Evolutionary conservation across 495 filamentous ascomycete genomes (phyloP).

Genomic region (Bacidia rubella): DNA sequence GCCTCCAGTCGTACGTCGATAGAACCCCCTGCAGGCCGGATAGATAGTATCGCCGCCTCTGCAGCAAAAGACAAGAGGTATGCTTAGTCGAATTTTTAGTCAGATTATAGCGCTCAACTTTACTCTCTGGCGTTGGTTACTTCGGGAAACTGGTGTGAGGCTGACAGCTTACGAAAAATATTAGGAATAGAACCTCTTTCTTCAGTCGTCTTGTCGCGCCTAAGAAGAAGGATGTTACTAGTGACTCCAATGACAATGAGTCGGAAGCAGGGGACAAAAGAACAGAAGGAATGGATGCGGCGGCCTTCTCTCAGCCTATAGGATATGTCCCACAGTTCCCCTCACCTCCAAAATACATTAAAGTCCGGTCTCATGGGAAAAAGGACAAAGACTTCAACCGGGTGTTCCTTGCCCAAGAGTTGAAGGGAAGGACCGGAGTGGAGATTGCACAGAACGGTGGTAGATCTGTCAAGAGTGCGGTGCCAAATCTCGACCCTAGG

Average conservation of each 20-base stretch:
- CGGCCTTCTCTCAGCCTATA: constrained; percentile 67
- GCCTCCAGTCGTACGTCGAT: constrained; percentile 13
- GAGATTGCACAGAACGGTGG: constrained; percentile 23
- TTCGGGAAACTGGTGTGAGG: constrained; percentile 7
- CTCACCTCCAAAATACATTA: constrained; percentile 82
- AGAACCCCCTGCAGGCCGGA: constrained; percentile 25
- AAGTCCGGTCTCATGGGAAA: constrained; percentile 68
- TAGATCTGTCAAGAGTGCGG: constrained; percentile 13
- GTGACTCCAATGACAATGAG: constrained; percentile 49
- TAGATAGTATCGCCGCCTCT: constrained; percentile 21
- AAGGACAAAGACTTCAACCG: constrained; percentile 70
- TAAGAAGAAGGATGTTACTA: constrained; percentile 52
- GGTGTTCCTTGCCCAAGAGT: constrained; percentile 83
- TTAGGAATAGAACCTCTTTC: constrained; percentile 77
- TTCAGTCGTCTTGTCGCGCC: constrained; percentile 76
- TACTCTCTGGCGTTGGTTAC: not conserved
- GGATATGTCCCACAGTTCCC: constrained; percentile 83
- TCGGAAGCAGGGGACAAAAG: constrained; percentile 58
- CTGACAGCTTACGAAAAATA: constrained; percentile 14
- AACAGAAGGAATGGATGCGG: constrained; percentile 66
- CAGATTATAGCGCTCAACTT: constrained; percentile 1
- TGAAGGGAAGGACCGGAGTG: constrained; percentile 37
- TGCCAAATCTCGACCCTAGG: constrained; percentile 28
- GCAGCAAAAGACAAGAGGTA: constrained; percentile 54
- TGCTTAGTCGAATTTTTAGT: constrained; percentile 18